Base-by-base conservation (phyloP, 2,329 filamentous ascomycete genomes). In the Colletotrichum limetticola region DNA sequence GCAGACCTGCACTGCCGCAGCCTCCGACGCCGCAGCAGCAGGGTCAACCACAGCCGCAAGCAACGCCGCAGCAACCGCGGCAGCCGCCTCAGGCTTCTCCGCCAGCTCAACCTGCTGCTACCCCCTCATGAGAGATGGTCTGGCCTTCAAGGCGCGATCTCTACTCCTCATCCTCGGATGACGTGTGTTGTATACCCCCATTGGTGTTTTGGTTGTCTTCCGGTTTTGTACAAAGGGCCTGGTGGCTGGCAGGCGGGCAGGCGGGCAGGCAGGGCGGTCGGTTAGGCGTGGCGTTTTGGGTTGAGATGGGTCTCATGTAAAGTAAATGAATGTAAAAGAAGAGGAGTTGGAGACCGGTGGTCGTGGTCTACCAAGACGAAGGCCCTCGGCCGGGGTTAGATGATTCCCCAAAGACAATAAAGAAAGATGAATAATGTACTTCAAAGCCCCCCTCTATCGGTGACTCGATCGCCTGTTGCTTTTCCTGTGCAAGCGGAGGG, bases 21-120 rank as follows among this genome's bases (percentile, higher is more conserved):
- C 75, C 64, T 30, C 56, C 60, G 32, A 67, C 74, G 26, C 79
- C 79, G 37, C 76, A 74, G 1, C 80, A 81, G 46, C 24, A 69
- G 56, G 11, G 9, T 35, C 63, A 58, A 37, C 77, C 71, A 49
- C 77, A 68, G 49, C 76, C 55, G 69, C 74, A 70, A 49, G 65
- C 61, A 22, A 32, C 22, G 16, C 62, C 53, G 32, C 79, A 79
- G 35, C 76, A 74, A 1, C 80, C 80, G 53, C 62, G 53, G 52
- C 62, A 65, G 28, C 62, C 62, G 22, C 55, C 62, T n/a, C 61
- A 64, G 30, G 32, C 68, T 19, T 46, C 72, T 52, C 52, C 72
- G 28, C 52, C 69, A 35, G 58, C 73, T 52, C 59, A 69, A 49
- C n/a, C 59, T 26, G 42, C 42, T 49, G 42, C 42, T 49, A 49